A percentile compares a stretch with the other conserved stretches of the same genome.
Evolutionary conservation across 2,329 filamentous ascomycete species (phyloP).

Genomic region (Fusarium protoensiforme): DNA sequence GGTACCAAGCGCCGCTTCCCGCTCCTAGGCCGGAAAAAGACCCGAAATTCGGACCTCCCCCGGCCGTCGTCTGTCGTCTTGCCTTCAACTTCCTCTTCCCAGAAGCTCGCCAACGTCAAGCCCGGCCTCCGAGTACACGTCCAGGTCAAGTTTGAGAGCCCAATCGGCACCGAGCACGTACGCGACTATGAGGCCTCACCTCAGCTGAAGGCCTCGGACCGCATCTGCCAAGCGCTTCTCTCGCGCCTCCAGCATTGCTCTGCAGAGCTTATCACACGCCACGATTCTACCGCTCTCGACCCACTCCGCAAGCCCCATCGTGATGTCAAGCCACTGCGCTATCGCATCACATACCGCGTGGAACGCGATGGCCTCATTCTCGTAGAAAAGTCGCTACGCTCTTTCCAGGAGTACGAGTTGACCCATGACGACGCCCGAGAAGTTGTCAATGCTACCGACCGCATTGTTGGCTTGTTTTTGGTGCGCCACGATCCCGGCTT

Average conservation of each 20-base stretch:
- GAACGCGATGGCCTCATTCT: slow-evolving; percentile 54
- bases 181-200: slow-evolving; percentile 60
- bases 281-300: slow-evolving; percentile 60
- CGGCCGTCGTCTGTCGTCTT: slow-evolving; percentile 33
- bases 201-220: slow-evolving; percentile 55
- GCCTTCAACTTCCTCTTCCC: slow-evolving; percentile 14
- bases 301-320: slow-evolving; percentile 47
- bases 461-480: slow-evolving; percentile 63
- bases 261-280: slow-evolving; percentile 64
- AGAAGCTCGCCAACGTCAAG: slow-evolving; percentile 29
- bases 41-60: slow-evolving; percentile 34
- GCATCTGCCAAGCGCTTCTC: slow-evolving; percentile 61
- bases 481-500: slow-evolving; percentile 62
- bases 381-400: slow-evolving; percentile 58
- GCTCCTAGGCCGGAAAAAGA: slow-evolving; percentile 44
- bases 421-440: slow-evolving; percentile 58
- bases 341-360: slow-evolving; percentile 61
- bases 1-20: slow-evolving; percentile 47
- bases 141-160: slow-evolving; percentile 58
- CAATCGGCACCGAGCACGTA: slow-evolving; percentile 55
- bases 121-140: slow-evolving; percentile 54
- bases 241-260: slow-evolving; percentile 63
- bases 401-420: slow-evolving; percentile 61
- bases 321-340: slow-evolving; percentile 58
- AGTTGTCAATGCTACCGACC: slow-evolving; percentile 60